Evolutionary conservation across 2,329 filamentous ascomycete species (phyloP), one percentile per base, ranked within the genome.

Genomic region (Pseudogymnoascus sp.): DNA sequence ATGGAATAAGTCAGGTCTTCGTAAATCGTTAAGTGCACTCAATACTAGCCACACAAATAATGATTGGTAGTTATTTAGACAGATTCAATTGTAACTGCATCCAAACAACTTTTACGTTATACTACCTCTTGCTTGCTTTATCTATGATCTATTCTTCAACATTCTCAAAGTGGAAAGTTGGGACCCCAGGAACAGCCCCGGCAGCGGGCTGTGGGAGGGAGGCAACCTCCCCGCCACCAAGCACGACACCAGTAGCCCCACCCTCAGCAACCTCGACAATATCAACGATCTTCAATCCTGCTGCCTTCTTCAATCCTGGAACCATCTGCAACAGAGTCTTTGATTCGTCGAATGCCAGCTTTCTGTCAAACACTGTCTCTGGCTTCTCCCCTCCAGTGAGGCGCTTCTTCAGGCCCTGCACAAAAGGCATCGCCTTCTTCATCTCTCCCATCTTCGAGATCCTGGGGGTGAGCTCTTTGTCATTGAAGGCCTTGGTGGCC

Each of bases 401-500:
- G 58, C 89, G 84, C 73, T 83, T 89, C 85, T 96, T 96, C 62
- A 97, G 77, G 5, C 73, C 76, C 76, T 97, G 92, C 57, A 96
- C 86, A 70, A 96, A 97, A 0, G 94, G 94, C 92, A 97, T 97
- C 2, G 91, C 92, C 76, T 95, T 94, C 83, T 97, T 99, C 81
- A 91, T 90, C 75, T 95, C 89, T 41, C 84, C 85, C 70, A 90
- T 79, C 78, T 95, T 95, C 66, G 84, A 84, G 61, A 96, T 86
- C 70, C 85, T 82, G 65, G 84, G 85, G 68, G 85, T 89, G 52
- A 96, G 77, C 60, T 83, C 84, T 77, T 95, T 95, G 72, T 95
- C 89, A 70, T 95, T 86, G 65, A 88, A 75, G 8, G 77, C 76
- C 64, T 88, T 77, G 65, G 76, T 82, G 55, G 80, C 66, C 15